Evolutionary conservation across 2,329 filamentous ascomycete genomes (phyloP), one percentile per base, ranked within the genome.

Genomic region (Ambrosiella cleistominuta): DNA sequence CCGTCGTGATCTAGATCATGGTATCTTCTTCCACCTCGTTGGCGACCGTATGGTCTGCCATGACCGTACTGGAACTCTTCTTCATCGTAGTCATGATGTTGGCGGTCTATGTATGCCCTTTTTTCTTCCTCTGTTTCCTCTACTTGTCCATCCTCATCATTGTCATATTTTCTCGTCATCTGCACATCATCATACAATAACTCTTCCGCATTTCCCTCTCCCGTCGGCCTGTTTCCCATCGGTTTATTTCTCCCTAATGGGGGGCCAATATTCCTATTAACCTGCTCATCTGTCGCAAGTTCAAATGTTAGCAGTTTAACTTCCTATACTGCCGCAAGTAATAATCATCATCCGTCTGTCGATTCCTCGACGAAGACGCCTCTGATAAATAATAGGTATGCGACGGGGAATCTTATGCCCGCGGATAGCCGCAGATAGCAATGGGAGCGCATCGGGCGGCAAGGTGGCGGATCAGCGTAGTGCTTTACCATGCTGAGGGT

Each of bases 401-500:
- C 39, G 39, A 42, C n/a, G 45, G 12, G 12, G 27, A 51, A 35
- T 19, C 47, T 51, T 51, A 2, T 13, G 44, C 27, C 27, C 27
- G 27, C 27, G 3, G 27, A 27, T 27, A 27, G 27, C 27, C 4
- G 27, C 27, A 27, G 27, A 27, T 27, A 27, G 27, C 27, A 27
- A 27, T 27, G 4, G 27, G 4, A 27, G 3, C 4, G 6, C 39
- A 42, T 11, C 39, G 6, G 39, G 39, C 39, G 19, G 47, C 17
- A 15, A 19, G 47, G 56, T 68, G 64, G 19, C 13, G 58, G 54
- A 56, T 58, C 52, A 58, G 59, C 58, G 54, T 39, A 50, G 51
- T 52, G 60, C 66, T 72, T 74, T 74, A 74, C 72, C 74, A 72
- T 76, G 74, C 71, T 73, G 70, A 70, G 71, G 70, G 69, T 69